Evolutionary conservation across 768 basidiomycete species (phyloP), one percentile per base, ranked within the genome.

Genomic region (Leucocoprinus leucothites): DNA sequence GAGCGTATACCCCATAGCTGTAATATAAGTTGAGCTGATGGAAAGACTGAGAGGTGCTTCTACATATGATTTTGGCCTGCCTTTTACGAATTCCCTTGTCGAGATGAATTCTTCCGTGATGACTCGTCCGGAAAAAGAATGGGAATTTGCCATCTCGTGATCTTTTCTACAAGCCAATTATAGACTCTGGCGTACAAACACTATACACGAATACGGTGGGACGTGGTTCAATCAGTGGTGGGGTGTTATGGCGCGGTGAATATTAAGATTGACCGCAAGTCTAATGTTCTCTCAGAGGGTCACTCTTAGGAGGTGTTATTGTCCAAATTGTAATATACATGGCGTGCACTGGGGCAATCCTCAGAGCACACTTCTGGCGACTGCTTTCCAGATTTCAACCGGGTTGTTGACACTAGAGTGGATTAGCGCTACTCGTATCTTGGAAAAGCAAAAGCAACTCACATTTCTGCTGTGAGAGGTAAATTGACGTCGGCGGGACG

Each of bases 1-100:
- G 51, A 96, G 82, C 49, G 91, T 94, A 71, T 97, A 96, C 18
- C 93, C 94, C 94, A 95, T 95, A 18, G n/a, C 19, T 48, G 8
- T 18, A 47, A 24, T 31, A 28, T 31, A 28, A 18, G 42, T 53
- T 21, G 13, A 19, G 22, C 21, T 19, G 14, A 7, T 24, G 2
- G 28, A 25, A 35, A 2, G 38, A 13, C n/a, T 18, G 42, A 34
- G 41, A 42, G 42, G 41, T 18, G 51, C 35, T 49, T 49, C 26
- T 40, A 13, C 48, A 50, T 40, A 5, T 28, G 28, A 31, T 43
- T 50, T 34, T 48, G 14, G 13, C 6, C 31, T 48, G n/a, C 26
- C 16, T 28, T 28, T 50, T 31, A 5, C 31, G 11, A 31, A 5
- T 11, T 31, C 11, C 31, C 34, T 50, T 9, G 25, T n/a, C 7